Conservation (phyloP, 768 basidiomycete genomes). For the Chalciporus sphaerocephalus region DNA sequence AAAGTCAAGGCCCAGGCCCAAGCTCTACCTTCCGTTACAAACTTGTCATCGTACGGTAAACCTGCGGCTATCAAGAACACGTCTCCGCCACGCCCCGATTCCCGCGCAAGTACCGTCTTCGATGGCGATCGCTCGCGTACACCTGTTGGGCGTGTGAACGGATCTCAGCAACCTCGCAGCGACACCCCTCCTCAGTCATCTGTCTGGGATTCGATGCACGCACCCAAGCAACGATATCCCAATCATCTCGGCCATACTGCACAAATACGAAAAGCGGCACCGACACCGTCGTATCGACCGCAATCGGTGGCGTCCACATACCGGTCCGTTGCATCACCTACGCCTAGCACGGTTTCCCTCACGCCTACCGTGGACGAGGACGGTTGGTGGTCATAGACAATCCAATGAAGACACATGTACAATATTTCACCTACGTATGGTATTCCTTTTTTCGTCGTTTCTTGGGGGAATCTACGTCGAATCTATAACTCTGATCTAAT, state of each 20-base stretch:
- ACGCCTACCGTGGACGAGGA: conserved; percentile 67
- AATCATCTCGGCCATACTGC: conserved; percentile 13
- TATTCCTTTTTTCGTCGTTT: neutral
- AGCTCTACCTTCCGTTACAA: conserved; percentile 26
- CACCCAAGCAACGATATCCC: conserved; percentile 34
- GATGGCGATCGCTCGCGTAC: conserved; percentile 47
- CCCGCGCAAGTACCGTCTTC: conserved; percentile 64
- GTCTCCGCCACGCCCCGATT: conserved; percentile 63
- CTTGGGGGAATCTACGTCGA: conserved; percentile 14
- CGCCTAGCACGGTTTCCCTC: conserved; percentile 70
- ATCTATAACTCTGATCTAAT: conserved; percentile 26
- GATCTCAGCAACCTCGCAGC: conserved; percentile 30
- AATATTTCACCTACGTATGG: neutral
- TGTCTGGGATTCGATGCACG: conserved; percentile 73
- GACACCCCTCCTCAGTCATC: conserved; percentile 51
- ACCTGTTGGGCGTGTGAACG: conserved; percentile 42
- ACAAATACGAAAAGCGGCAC: conserved; percentile 14
- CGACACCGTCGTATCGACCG: conserved; percentile 32
- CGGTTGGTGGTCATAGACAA: conserved; percentile 67
- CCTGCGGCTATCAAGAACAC: conserved; percentile 27
- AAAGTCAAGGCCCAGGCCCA: conserved; percentile 34
- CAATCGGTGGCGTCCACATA: conserved; percentile 46
- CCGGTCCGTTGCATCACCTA: conserved; percentile 56
- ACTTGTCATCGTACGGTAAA: conserved; percentile 41
- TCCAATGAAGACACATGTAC: conserved; percentile 5